Conservation (phyloP, 1,284 basidiomycete species). For the Sphagnurus paluster region DNA sequence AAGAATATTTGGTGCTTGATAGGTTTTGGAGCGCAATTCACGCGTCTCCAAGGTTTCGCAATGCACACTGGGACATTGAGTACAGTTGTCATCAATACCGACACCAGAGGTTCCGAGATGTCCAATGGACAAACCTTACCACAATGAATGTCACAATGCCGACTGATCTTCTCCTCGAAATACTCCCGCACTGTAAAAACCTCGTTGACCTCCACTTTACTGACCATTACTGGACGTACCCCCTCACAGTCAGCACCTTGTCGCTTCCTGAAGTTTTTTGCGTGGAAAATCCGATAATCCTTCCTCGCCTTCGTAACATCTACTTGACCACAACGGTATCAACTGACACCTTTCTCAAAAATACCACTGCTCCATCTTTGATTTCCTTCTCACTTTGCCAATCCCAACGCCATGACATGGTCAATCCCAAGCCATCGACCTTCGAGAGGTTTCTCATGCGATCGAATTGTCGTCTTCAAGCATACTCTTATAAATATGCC, state of each 20-base stretch:
- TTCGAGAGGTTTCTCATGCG: constrained; percentile 8
- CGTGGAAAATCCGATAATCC: not conserved
- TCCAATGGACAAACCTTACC: constrained; percentile 13
- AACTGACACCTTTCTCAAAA: constrained; percentile 3
- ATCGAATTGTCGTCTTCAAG: constrained; percentile 7
- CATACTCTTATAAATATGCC: not conserved
- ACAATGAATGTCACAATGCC: constrained; percentile 10
- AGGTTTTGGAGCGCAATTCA: constrained; percentile 8
- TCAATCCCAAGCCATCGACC: not conserved
- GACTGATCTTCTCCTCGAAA: constrained; percentile 4
- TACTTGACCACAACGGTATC: constrained; percentile 1
- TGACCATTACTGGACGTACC: constrained; percentile 1
- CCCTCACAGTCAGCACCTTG: not conserved
- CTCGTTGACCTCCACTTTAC: constrained; percentile 11
- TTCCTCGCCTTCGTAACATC: constrained; percentile 4
- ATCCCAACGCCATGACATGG: not conserved
- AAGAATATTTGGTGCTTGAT: not conserved
- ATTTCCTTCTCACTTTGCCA: constrained; percentile 8
- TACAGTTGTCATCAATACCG: too few relatives aligned
- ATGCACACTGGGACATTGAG: constrained; percentile 8
- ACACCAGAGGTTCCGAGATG: not conserved
- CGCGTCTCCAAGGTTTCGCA: constrained; percentile 2
- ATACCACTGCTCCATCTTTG: constrained; percentile 8
- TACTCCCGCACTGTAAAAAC: constrained; percentile 11
- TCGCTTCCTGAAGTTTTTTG: not conserved